These are phyloP conservation scores for Fusarium avenaceum DNA, from an alignment of 2,329 filamentous ascomycete species.

Conservation along the genomic window DNA sequence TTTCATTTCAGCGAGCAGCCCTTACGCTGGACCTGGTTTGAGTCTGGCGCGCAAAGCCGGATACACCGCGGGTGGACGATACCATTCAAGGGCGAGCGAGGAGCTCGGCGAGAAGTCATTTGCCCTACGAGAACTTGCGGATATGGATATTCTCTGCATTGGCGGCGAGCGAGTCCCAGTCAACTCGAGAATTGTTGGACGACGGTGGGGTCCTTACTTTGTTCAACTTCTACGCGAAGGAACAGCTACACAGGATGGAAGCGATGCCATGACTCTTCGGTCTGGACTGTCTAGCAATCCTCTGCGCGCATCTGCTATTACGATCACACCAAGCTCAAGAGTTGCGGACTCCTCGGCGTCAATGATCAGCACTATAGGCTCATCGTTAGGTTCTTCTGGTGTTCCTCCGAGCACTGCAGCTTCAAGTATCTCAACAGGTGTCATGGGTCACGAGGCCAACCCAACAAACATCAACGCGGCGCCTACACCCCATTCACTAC, in stretches of 20 bases:
- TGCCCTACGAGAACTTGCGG: slow-evolving; percentile 84
- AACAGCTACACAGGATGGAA: slow-evolving; percentile 76
- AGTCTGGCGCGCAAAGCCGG: slow-evolving; percentile 72
- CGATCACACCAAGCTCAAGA: slow-evolving; percentile 79
- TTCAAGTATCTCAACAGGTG: slow-evolving; percentile 58
- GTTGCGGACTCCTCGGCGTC: slow-evolving; percentile 63
- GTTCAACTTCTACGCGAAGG: slow-evolving; percentile 90
- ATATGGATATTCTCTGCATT: slow-evolving; percentile 97
- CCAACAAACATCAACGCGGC: slow-evolving; percentile 63
- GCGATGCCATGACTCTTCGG: slow-evolving; percentile 81
- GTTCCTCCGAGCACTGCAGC: slow-evolving; percentile 60
- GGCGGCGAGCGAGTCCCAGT: slow-evolving; percentile 92
- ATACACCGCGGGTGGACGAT: slow-evolving; percentile 80
- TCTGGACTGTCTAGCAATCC: slow-evolving; percentile 70
- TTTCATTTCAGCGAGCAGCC: slow-evolving; percentile 86
- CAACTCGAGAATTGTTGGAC: slow-evolving; percentile 88
- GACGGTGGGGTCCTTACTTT: slow-evolving; percentile 96
- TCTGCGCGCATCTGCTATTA: slow-evolving; percentile 83
- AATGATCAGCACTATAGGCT: slow-evolving; percentile 60
- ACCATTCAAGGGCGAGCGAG: slow-evolving; percentile 81
- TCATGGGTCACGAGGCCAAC: slow-evolving; percentile 56
- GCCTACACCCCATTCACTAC: slow-evolving; percentile 68
- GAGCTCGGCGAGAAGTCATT: slow-evolving; percentile 87
- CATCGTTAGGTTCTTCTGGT: slow-evolving; percentile 56
- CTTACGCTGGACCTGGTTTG: slow-evolving; percentile 68